phyloP scores from a whole-genome alignment of 2,329 filamentous ascomycete species.

The Bimuria novae-zelandiae region DNA sequence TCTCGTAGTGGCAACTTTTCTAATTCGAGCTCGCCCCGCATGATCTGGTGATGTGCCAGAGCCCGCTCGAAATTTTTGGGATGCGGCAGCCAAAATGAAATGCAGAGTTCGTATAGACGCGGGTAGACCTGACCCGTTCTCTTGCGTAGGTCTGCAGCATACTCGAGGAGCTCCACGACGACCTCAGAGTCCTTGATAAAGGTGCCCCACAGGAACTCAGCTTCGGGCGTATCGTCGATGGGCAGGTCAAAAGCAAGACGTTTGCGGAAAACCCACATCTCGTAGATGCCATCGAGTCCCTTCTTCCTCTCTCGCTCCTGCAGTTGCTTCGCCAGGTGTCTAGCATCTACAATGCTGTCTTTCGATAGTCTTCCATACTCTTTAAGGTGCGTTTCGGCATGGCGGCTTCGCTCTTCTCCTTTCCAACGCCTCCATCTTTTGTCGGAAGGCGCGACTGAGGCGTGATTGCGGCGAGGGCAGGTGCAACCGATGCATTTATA shows the following conservation, averaged over 20 bases:
- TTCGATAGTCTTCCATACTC: neutral
- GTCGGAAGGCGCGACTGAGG: slow-evolving; percentile 2
- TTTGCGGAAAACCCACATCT: slow-evolving; percentile 50
- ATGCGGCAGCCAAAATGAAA: slow-evolving; percentile 46
- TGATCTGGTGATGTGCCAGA: slow-evolving; percentile 29
- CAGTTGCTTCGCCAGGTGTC: slow-evolving; percentile 49
- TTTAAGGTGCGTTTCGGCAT: neutral
- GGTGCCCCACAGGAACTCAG: slow-evolving; percentile 52
- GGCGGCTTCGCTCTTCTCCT: slow-evolving; percentile 7
- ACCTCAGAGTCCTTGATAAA: slow-evolving; percentile 48
- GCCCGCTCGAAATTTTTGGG: slow-evolving; percentile 18
- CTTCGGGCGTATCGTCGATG: slow-evolving; percentile 40
- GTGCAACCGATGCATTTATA: slow-evolving; percentile 23
- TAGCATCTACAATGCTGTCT: slow-evolving; percentile 17
- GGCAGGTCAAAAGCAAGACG: slow-evolving; percentile 45
- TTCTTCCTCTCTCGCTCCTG: slow-evolving; percentile 48
- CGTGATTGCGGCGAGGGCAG: slow-evolving; percentile 20
- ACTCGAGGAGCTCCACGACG: slow-evolving; percentile 44
- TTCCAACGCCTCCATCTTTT: slow-evolving; percentile 23
- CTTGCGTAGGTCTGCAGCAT: slow-evolving; percentile 49
- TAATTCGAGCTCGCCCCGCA: slow-evolving; percentile 31
- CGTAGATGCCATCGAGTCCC: slow-evolving; percentile 47
- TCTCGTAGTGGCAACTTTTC: slow-evolving; percentile 30
- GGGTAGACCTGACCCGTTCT: slow-evolving; percentile 41
- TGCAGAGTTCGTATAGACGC: slow-evolving; percentile 51